Conservation (phyloP, 208 protist species). For the Wallacemonas sp. region DNA sequence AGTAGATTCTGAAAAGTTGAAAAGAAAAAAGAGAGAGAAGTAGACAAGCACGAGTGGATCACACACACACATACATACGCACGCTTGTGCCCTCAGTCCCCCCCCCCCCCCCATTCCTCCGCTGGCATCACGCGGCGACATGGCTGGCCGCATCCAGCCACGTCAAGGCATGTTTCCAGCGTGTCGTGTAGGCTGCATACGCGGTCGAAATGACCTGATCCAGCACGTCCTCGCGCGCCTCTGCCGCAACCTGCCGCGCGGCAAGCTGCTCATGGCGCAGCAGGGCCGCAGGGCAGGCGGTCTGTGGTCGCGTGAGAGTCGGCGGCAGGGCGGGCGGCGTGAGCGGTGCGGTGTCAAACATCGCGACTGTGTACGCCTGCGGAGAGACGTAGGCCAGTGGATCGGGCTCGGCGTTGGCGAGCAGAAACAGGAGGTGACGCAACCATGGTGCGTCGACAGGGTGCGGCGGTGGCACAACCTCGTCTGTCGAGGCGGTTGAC, state of each 20-base stretch:
- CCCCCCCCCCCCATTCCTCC: too few relatives aligned
- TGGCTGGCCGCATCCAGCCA: conserved; percentile 12
- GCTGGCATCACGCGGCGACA: too few relatives aligned
- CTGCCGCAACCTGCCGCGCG: not conserved
- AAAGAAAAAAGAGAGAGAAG: too few relatives aligned
- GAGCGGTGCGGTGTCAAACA: not conserved
- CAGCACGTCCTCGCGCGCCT: not conserved
- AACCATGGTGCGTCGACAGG: too few relatives aligned
- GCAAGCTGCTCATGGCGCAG: conserved; percentile 5
- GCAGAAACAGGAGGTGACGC: conserved; percentile 53
- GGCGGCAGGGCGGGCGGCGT: not conserved
- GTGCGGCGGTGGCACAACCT: too few relatives aligned
- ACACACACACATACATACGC: too few relatives aligned
- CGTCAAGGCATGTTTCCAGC: conserved; percentile 26
- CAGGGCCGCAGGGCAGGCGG: not conserved
- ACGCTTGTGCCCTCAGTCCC: too few relatives aligned
- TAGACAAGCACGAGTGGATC: too few relatives aligned
- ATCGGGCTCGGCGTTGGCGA: conserved; percentile 26
- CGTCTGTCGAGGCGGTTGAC: too few relatives aligned
- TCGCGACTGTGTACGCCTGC: conserved; percentile 7
- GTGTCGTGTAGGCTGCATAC: conserved; percentile 27
- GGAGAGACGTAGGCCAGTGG: conserved; percentile 22
- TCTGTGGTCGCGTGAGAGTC: not conserved
- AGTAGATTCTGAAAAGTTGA: too few relatives aligned
- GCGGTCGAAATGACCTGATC: conserved; percentile 25